Percentiles rank a stretch among this genome's conserved stretches.
phyloP scores from a whole-genome alignment of 345 rosid genomes.

The Viola odorata region DNA sequence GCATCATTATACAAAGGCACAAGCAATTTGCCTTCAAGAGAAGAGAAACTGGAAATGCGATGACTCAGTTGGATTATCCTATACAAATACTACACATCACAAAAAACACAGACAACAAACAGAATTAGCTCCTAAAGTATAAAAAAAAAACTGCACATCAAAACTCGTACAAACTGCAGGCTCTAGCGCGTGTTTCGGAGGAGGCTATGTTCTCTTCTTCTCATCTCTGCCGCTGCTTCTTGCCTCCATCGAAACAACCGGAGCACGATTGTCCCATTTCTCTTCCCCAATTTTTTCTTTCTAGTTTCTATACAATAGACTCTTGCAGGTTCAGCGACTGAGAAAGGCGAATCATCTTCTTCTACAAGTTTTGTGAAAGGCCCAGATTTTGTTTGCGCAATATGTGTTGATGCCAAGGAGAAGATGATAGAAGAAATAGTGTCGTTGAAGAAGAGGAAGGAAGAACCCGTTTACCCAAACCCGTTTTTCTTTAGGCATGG shows the following conservation, averaged over 20 bases:
- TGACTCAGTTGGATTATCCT: not conserved
- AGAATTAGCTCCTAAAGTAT: not conserved
- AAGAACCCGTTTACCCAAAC: too few species aligned
- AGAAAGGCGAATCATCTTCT: too few species aligned
- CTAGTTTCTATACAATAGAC: too few species aligned
- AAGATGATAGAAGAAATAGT: too few species aligned
- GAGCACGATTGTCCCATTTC: conserved; percentile 52
- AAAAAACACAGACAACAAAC: not conserved
- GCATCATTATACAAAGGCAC: not conserved
- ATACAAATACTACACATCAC: conserved; percentile 1
- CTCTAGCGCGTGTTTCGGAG: conserved; percentile 65
- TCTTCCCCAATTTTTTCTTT: too few species aligned
- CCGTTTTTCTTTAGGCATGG: too few species aligned
- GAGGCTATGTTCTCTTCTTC: conserved; percentile 72
- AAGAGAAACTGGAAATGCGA: conserved; percentile 5
- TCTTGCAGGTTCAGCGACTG: too few species aligned
- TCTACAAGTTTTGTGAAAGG: too few species aligned
- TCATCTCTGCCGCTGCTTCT: conserved; percentile 44
- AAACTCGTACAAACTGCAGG: not conserved
- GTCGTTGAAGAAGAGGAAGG: too few species aligned
- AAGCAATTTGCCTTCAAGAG: conserved; percentile 5
- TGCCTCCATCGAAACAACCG: conserved; percentile 63
- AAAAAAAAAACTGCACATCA: too few species aligned
- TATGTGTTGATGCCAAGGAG: too few species aligned
- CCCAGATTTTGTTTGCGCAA: too few species aligned